A percentile compares a stretch with the other conserved stretches of the same genome.
Conservation (phyloP, 1,284 basidiomycete genomes). For the Somion occarium region DNA sequence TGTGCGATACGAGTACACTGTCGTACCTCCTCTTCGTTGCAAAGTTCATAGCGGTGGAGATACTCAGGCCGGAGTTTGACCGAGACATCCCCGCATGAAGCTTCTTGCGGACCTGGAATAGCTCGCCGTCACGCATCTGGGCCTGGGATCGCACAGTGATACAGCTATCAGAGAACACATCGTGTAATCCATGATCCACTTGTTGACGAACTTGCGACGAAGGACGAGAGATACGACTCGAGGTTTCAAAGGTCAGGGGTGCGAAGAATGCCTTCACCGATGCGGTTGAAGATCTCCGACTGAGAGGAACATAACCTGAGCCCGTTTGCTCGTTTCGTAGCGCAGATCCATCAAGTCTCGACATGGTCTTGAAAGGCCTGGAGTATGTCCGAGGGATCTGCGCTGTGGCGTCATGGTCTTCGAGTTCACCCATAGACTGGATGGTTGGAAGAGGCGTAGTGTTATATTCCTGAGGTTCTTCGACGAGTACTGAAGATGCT, state of each 20-base stretch:
- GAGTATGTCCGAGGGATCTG: conserved; percentile 16
- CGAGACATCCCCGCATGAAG: conserved; percentile 20
- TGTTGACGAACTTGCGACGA: conserved; percentile 63
- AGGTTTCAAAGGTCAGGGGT: conserved; percentile 41
- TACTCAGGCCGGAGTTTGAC: conserved; percentile 31
- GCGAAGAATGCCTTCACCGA: conserved; percentile 55
- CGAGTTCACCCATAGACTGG: conserved; percentile 54
- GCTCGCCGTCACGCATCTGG: conserved; percentile 52
- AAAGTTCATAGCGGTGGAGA: conserved; percentile 40
- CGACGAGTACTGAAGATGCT: conserved; percentile 11
- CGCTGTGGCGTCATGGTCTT: conserved; percentile 19
- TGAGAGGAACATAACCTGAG: conserved; percentile 27
- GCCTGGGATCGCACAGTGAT: conserved; percentile 56
- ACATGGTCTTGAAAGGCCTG: conserved; percentile 19
- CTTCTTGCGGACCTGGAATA: conserved; percentile 51
- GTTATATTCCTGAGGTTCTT: conserved; percentile 11
- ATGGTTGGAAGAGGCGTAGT: conserved; percentile 43
- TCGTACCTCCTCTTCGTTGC: conserved; percentile 61
- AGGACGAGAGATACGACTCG: conserved; percentile 58
- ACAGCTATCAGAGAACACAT: conserved; percentile 64
- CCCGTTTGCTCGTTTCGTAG: conserved; percentile 16
- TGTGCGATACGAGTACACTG: conserved; percentile 58
- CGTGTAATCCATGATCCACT: conserved; percentile 63
- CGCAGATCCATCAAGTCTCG: conserved; percentile 21
- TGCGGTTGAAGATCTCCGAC: conserved; percentile 51